Evolutionary conservation across 805 yeast species (phyloP), one percentile per base, ranked within the genome.

Genomic region (Zygotorulaspora danielsina): DNA sequence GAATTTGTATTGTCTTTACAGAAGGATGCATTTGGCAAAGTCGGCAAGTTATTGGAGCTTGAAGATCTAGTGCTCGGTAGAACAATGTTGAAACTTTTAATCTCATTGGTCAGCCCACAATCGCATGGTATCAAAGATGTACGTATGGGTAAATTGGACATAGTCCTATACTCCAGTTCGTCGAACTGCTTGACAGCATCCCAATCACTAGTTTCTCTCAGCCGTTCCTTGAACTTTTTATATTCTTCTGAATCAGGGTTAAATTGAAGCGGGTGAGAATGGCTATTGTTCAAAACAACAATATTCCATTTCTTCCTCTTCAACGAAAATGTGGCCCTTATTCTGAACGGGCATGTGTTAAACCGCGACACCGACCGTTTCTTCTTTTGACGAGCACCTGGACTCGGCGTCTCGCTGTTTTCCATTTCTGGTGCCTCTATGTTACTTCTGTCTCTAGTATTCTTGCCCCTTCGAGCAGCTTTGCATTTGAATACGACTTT

Each of bases 401-500:
- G 13, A 11, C 27, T 13, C 20, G 21, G 8, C n/a, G 32, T 19
- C 24, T 25, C 20, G 12, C 38, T 34, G 25, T 22, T 36, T 11
- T 36, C 36, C 15, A 20, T 34, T 15, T 38, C 30, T 19, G 29
- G 33, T 18, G 19, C 41, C 17, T 36, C 30, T 20, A 38, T 35
- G 36, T 21, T 42, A 48, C 36, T 49, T 35, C 39, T 42, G 16
- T 28, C 49, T 25, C 45, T 49, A 21, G 51, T 32, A 18, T 50
- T 46, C 36, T 50, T 58, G 12, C 56, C 55, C 21, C 62, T 41
- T 45, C 58, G 60, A 11, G 60, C 55, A 18, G 72, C 67, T 48
- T 76, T 78, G 54, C 85, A 79, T 51, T 76, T 74, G 61, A 79
- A 79, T 12, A 78, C 76, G 13, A 79, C 76, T 56, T 79, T 79